Conservation (phyloP, 768 basidiomycete species). For the Glaciozyma martinii region DNA sequence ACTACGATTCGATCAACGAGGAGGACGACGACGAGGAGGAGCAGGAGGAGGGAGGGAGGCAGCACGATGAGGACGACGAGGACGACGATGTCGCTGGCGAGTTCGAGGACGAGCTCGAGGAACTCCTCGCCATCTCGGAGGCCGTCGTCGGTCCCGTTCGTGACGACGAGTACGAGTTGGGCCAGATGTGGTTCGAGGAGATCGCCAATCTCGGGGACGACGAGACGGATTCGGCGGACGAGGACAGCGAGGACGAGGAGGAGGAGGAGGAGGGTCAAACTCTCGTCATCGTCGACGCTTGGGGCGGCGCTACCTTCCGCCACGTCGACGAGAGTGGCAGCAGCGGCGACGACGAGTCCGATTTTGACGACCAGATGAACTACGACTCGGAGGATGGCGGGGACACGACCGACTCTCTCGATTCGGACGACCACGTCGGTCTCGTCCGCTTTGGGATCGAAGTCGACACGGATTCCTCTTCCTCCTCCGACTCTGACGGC, state of each 20-base stretch:
- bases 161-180: constrained; percentile 16
- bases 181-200: constrained; percentile 27
- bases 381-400: constrained; percentile 19
- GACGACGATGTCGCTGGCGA: constrained; percentile 5
- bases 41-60: not conserved
- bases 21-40: constrained; percentile 9
- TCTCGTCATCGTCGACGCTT: constrained; percentile 15
- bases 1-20: constrained; percentile 24
- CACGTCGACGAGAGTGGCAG: not conserved
- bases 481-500: constrained; percentile 23
- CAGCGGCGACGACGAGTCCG: constrained; percentile 12
- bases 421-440: constrained; percentile 28
- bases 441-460: constrained; percentile 32
- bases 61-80: not conserved
- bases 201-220: constrained; percentile 9
- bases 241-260: constrained; percentile 4
- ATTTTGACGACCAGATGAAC: constrained; percentile 6
- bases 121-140: constrained; percentile 25
- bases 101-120: constrained; percentile 28
- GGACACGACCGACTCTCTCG: constrained; percentile 27
- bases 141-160: constrained; percentile 25
- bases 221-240: not conserved
- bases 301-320: not conserved
- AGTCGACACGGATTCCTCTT: constrained; percentile 31
- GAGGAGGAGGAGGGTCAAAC: constrained; percentile 1